These are phyloP conservation scores for Neofusicoccum sp. DNA, from an alignment of 2,329 filamentous ascomycete genomes.

Conservation along the genomic window DNA sequence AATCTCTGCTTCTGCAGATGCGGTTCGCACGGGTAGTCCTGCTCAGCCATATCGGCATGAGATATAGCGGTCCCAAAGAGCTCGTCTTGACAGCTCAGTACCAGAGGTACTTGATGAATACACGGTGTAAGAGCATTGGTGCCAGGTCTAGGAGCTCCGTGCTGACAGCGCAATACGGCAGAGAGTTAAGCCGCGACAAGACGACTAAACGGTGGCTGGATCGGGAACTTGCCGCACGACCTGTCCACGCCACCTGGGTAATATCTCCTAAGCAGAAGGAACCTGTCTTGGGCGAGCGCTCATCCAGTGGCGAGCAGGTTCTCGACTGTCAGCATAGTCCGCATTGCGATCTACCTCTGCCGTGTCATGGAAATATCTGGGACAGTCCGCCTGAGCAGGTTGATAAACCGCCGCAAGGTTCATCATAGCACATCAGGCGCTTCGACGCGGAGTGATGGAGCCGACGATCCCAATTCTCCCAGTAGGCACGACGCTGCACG, in stretches of 20 bases:
- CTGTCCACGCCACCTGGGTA: conserved; percentile 4
- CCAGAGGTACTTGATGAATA: background rate
- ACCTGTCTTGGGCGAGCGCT: background rate
- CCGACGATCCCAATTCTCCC: background rate
- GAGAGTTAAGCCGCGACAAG: background rate
- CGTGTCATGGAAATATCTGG: background rate
- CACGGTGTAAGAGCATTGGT: background rate
- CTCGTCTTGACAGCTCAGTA: background rate
- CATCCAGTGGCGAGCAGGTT: background rate
- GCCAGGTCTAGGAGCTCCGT: background rate
- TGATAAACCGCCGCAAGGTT: background rate
- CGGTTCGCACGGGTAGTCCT: conserved; percentile 1
- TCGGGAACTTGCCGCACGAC: background rate
- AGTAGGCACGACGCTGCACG: background rate
- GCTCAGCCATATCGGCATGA: background rate
- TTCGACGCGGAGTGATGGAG: background rate
- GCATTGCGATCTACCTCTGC: background rate
- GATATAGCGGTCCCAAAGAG: background rate
- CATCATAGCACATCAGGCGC: background rate
- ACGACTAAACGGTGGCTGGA: background rate
- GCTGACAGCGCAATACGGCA: background rate
- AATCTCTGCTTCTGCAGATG: background rate
- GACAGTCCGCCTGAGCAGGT: background rate
- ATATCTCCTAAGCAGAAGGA: background rate
- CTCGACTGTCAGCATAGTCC: background rate